phyloP scores from a whole-genome alignment of 805 yeast species.

The Pichia thaimueangensis region DNA sequence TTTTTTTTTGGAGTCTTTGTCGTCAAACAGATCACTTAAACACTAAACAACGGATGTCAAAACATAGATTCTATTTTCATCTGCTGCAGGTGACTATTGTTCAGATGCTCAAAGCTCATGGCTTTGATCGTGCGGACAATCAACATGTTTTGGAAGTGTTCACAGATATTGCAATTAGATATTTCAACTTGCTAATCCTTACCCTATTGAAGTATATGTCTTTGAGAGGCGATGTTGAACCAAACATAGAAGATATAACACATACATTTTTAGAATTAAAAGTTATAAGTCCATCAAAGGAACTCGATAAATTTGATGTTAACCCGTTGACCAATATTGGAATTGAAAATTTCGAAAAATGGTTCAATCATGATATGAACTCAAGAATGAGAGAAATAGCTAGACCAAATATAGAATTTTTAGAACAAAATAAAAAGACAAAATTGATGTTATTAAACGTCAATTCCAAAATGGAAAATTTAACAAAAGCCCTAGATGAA shows the following conservation, averaged over 20 bases:
- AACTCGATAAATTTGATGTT: slow-evolving; percentile 49
- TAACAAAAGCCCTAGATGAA: slow-evolving; percentile 29
- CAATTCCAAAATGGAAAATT: slow-evolving; percentile 27
- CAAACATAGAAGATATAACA: slow-evolving; percentile 56
- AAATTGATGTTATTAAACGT: slow-evolving; percentile 19
- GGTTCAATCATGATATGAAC: slow-evolving; percentile 46
- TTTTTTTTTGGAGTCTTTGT: not conserved
- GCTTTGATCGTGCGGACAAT: slow-evolving; percentile 76
- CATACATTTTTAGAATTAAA: slow-evolving; percentile 63
- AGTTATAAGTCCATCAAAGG: slow-evolving; percentile 51
- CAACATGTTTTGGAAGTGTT: slow-evolving; percentile 56
- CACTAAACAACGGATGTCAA: slow-evolving; percentile 16
- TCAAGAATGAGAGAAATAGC: slow-evolving; percentile 36
- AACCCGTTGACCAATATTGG: slow-evolving; percentile 41
- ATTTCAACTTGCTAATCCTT: slow-evolving; percentile 46
- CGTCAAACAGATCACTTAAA: no score
- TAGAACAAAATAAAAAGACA: slow-evolving; percentile 20
- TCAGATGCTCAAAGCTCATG: slow-evolving; percentile 67
- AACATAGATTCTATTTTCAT: slow-evolving; percentile 27
- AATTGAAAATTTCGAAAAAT: slow-evolving; percentile 44
- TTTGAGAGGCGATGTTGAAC: slow-evolving; percentile 33
- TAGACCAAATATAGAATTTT: slow-evolving; percentile 26
- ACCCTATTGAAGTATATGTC: slow-evolving; percentile 47
- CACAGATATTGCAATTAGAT: slow-evolving; percentile 70
- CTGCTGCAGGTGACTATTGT: slow-evolving; percentile 30